Evolutionary conservation across 176 grass and related monocot species (phyloP).

Genomic region (Cenchrus purpureus): DNA sequence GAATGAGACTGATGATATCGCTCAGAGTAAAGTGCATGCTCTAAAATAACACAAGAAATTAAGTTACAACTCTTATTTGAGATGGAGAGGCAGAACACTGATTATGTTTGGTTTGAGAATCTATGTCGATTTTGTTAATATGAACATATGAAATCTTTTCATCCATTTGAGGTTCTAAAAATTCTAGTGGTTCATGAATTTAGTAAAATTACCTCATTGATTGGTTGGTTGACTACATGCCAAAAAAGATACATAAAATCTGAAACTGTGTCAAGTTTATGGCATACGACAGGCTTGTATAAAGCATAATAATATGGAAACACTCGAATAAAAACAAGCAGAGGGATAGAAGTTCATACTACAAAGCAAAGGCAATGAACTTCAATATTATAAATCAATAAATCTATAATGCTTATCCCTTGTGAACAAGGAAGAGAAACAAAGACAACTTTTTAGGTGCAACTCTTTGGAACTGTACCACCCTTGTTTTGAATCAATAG

Average conservation of each 20-base stretch:
- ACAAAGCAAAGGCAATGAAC: background rate
- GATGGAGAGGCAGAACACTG: background rate
- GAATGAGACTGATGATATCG: background rate
- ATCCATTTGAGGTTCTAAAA: constrained; percentile 16
- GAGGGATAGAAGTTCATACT: background rate
- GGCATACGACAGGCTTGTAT: background rate
- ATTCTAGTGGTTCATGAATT: background rate
- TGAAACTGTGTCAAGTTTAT: constrained; percentile 11
- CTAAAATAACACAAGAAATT: too few relatives aligned
- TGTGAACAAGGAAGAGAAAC: background rate
- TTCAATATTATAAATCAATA: background rate
- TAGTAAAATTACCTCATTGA: constrained; percentile 7
- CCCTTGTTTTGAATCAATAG: background rate
- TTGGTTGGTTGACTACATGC: background rate
- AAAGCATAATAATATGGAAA: background rate
- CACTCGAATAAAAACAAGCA: background rate
- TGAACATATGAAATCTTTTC: background rate
- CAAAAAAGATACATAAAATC: constrained; percentile 26
- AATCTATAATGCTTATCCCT: background rate
- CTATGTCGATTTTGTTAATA: background rate
- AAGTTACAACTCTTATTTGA: too few relatives aligned
- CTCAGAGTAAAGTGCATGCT: constrained; percentile 9
- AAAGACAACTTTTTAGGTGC: background rate
- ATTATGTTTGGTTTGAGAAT: background rate
- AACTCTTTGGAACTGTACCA: background rate